These are phyloP conservation scores for Primulina tabacum DNA, from an alignment of 257 asterid genomes.

Conservation along the genomic window DNA sequence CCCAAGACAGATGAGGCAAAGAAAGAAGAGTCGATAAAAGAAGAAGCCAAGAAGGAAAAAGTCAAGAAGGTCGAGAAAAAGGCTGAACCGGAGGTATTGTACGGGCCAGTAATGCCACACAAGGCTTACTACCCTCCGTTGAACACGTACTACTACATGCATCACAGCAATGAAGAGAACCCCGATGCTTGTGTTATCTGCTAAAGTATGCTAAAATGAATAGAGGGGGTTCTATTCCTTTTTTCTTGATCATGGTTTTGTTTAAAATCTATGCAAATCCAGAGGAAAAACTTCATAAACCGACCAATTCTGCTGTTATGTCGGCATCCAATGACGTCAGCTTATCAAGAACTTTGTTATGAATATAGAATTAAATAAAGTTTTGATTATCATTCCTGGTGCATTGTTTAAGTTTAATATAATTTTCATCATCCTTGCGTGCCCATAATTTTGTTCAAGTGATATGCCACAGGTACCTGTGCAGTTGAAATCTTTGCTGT, in stretches of 20 bases:
- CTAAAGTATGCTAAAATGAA: constrained; percentile 22
- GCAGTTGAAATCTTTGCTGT: constrained; percentile 33
- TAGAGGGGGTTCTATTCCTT: neutral
- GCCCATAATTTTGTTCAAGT: constrained; percentile 1
- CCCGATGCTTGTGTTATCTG: constrained; percentile 69
- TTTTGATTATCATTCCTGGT: constrained; percentile 32
- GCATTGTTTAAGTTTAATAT: neutral
- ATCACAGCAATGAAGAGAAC: constrained; percentile 80
- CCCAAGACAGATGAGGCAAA: constrained; percentile 35
- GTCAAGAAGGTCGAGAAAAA: constrained; percentile 23
- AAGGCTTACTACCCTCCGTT: constrained; percentile 49
- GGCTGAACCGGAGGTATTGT: constrained; percentile 33
- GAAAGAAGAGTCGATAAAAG: constrained; percentile 36
- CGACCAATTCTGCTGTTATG: neutral
- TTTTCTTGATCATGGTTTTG: constrained; percentile 16
- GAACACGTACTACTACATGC: constrained; percentile 38
- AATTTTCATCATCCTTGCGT: constrained; percentile 4
- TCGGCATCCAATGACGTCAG: constrained; percentile 4
- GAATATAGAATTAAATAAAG: constrained; percentile 39
- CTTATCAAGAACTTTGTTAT: constrained; percentile 24
- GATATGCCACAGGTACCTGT: neutral
- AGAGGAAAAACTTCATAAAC: neutral
- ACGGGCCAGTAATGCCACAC: constrained; percentile 41
- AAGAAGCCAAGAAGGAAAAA: constrained; percentile 32
- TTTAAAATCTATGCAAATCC: constrained; percentile 23